A percentile compares a stretch with the other conserved stretches of the same genome.
Conservation (phyloP, 2,329 filamentous ascomycete species). For the Fusarium goolgardi region DNA sequence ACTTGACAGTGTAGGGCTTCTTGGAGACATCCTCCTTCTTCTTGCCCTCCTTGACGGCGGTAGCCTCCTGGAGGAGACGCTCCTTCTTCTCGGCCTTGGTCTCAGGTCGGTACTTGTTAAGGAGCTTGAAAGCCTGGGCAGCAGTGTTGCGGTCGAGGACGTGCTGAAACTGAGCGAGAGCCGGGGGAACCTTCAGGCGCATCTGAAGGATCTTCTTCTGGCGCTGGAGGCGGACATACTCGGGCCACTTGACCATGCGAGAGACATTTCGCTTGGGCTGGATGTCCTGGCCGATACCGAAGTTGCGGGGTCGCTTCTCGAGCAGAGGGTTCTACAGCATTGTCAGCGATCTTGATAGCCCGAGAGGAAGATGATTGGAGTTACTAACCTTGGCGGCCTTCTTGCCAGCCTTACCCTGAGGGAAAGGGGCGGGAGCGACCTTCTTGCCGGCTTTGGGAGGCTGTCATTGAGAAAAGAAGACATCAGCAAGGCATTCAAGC, state of each 20-base stretch:
- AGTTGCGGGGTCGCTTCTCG: conserved; percentile 98
- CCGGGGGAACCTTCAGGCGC: conserved; percentile 97
- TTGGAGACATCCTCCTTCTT: conserved; percentile 99
- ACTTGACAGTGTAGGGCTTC: conserved; percentile 99
- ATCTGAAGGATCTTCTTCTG: conserved; percentile 95
- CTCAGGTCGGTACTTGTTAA: conserved; percentile 99
- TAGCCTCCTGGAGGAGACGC: conserved; percentile 97
- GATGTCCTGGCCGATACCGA: conserved; percentile 98
- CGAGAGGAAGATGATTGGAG: neutral
- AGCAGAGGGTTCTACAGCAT: conserved; percentile 90
- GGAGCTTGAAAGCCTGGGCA: conserved; percentile 97
- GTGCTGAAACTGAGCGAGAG: conserved; percentile 97
- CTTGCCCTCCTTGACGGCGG: conserved; percentile 97
- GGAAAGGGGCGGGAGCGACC: conserved; percentile 96
- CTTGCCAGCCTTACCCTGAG: conserved; percentile 93
- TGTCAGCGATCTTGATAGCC: conserved; percentile 1
- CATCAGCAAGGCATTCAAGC: conserved; percentile 90
- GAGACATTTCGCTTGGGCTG: conserved; percentile 95
- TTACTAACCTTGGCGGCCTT: conserved; percentile 93
- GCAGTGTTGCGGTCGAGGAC: conserved; percentile 97
- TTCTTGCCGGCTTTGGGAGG: conserved; percentile 99
- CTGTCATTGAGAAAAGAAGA: conserved; percentile 99
- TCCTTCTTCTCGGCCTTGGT: conserved; percentile 99
- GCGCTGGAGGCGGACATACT: conserved; percentile 98
- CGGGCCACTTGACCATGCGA: conserved; percentile 99